Base-by-base conservation (phyloP, 306 rosid genomes). In the Rubus idaeus region DNA sequence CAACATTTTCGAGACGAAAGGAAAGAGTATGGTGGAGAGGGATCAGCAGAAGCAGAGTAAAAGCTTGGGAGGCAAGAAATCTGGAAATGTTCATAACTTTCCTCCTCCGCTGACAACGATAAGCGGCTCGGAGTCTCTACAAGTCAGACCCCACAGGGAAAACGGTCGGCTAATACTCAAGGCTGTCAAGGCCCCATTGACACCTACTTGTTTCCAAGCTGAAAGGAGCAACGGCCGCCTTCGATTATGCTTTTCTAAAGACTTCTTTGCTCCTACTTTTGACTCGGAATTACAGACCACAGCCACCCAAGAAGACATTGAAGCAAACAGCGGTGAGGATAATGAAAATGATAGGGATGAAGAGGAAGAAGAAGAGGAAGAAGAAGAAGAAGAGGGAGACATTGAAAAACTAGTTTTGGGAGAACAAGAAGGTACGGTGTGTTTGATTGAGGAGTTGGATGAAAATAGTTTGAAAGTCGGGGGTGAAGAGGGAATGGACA, bases 91-190 rank as follows among this genome's bases (percentile, higher is more conserved):
- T 14, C 58, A 20, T 23, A 85, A 79, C 41, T 90, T 92, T 76
- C 99, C 99, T 7, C 99, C 99, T 13, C 99, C 99, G 67, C 84
- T 95, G 88, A 92, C 99, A 55, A 95, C 99, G n/a, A 87, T 95
- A 50, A 89, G 93, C 10, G 97, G 95, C 20, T 69, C 74, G 3
- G 88, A 88, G 44, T 84, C 89, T 78, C 85, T 92, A 3, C 84
- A 77, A 3, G 77, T 95, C 16, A 83, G 79, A 78, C 90, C 97
- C 68, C 96, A 83, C 88, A 88, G 99, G 0, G 94, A 89, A 70
- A 85, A 87, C 26, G 99, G 99, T 52, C 49, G 97, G 85, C 77
- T 95, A 0, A 84, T 95, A 49, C 88, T 95, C 45, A 81, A 86
- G 75, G 91, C 88, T 14, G 89, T 91, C 35, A 89, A 82, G 88